Evolutionary conservation across 768 basidiomycete genomes (phyloP), one percentile per base, ranked within the genome.

Genomic region (Lactarius indigo): DNA sequence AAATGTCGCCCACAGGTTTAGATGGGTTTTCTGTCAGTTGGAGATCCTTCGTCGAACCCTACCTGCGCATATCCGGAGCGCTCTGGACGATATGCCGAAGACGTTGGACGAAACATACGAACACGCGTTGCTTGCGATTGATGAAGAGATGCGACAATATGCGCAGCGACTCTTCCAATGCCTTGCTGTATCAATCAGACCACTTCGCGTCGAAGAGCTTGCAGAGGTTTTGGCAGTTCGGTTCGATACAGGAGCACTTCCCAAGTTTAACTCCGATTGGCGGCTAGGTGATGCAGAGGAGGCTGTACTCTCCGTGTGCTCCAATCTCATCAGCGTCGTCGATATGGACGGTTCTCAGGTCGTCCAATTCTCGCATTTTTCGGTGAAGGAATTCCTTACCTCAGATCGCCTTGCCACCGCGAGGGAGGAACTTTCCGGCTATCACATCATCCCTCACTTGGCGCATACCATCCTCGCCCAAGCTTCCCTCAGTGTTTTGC

Each of bases 331-430:
- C 28, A 6, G 52, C 31, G 10, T 65, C 3, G 42, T 65, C n/a
- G 3, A 61, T 0, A 20, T 42, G 41, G 23, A n/a, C 7, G 47
- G 18, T 31, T 50, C 13, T 1, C 6, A 15, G 3, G n/a, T 59
- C 9, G 50, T 65, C 20, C 59, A 65, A 26, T 65, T 65, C 30
- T 17, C 64, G 3, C 64, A 65, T 23, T 57, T 65, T 33, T 61
- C 64, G 0, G 64, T 65, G 13, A 65, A 50, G 28, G 64, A 65
- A 12, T 65, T 55, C 52, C 30, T 65, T 10, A 61, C 52, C 2
- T 65, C 64, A 1, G 5, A 13, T 8, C 59, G 64, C 15, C 64
- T 60, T 28, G 30, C 52, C 58, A 3, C 4, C 2, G 18, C 28
- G 33, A 28, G 5, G 17, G 39, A 10, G 20, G 17, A 28, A 23